phyloP scores from a whole-genome alignment of 495 filamentous ascomycete species.

The Viridothelium virens region DNA sequence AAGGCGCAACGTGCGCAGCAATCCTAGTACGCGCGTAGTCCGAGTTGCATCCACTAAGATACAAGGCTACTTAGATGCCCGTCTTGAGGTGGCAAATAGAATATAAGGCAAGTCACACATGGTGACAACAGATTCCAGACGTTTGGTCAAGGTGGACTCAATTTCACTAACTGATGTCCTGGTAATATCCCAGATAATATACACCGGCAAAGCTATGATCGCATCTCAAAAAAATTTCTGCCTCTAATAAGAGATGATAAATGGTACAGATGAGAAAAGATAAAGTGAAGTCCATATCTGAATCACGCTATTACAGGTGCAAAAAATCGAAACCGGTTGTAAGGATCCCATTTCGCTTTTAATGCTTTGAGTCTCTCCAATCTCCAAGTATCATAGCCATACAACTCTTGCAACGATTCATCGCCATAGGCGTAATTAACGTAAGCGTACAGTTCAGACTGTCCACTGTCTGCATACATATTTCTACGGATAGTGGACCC shows the following conservation, averaged over 20 bases:
- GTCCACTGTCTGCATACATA: neutral
- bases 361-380: slow-evolving; percentile 34
- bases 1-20: neutral
- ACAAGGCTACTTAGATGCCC: no score
- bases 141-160: no score
- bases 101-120: no score
- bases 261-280: neutral
- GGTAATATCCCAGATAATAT: no score
- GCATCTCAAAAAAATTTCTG: neutral
- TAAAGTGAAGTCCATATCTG: neutral
- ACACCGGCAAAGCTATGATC: no score
- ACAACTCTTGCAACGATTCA: slow-evolving; percentile 37
- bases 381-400: slow-evolving; percentile 46
- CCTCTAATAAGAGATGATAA: neutral
- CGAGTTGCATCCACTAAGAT: no score
- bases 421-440: slow-evolving; percentile 44
- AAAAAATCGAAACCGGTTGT: slow-evolving; percentile 17
- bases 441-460: slow-evolving; percentile 32
- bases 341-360: slow-evolving; percentile 40
- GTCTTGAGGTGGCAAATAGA: no score
- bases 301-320: slow-evolving; percentile 10
- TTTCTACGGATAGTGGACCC: neutral
- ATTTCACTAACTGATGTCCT: no score
- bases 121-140: no score
- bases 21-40: neutral